Base-by-base conservation (phyloP, 495 filamentous ascomycete genomes). In the Bacidia rubella region DNA sequence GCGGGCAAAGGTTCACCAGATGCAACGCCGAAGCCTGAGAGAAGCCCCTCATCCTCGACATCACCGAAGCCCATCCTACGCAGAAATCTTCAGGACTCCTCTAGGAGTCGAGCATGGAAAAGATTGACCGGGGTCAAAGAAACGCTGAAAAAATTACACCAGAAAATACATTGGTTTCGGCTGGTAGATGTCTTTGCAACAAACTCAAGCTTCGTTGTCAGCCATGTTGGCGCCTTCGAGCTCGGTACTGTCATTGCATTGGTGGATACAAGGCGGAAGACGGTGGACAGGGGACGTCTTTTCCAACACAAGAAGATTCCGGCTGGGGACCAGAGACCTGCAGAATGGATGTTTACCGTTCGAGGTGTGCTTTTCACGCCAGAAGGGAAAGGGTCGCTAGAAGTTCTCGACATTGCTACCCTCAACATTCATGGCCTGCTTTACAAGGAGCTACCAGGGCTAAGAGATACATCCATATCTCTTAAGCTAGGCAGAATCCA, bases 341-440 rank as follows among this genome's bases (percentile, higher is more conserved):
- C 89, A 1, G 93, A 99, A 69, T 97, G 93, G 92, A 88, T 93
- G 54, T 74, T 92, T 61, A 86, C 82, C 7, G 65, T 87, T 38
- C 81, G 86, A 49, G 94, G 89, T 64, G 75, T 97, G 43, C 70
- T 96, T 2, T 93, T 98, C 53, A 86, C 85, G 0, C 80, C 86
- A 1, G 81, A 94, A 46, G 89, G 89, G 21, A 75, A 77, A 35
- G 89, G 96, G 15, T 79, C 89, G 1, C 76, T 82, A n/a, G 90
- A 99, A 65, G 65, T 99, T 1, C 65, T 99, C 63, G 93, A 99
- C 63, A 82, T 86, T 60, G 82, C 85, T 47, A 86, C 81, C 12
- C 70, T 96, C 47, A 95, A 95, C 55, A 74, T 96, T 45, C 90
- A 97, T 65, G 92, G 92, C 15, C 77, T 93, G 50, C 74, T 99